A percentile compares a stretch with the other conserved stretches of the same genome.
Conservation (phyloP, 1,139 yeast species). For the Pneumocystis jirovecii region DNA sequence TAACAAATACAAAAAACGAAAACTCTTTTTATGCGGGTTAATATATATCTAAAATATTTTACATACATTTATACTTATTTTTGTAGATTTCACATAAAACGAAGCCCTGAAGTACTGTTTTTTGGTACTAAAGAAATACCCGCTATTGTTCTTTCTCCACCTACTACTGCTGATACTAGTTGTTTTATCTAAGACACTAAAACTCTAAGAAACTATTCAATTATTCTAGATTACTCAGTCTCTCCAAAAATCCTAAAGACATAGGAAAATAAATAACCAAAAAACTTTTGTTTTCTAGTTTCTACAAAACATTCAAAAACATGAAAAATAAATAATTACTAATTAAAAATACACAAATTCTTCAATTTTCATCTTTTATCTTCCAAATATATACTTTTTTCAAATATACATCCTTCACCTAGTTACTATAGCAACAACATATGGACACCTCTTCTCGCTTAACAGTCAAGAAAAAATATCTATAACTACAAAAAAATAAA, state of each 20-base stretch:
- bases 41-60: not conserved
- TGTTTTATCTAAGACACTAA: not conserved
- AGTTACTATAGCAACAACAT: not conserved
- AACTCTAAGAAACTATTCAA: not conserved
- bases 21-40: not conserved
- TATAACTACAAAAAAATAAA: not conserved
- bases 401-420: not conserved
- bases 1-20: not conserved
- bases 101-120: not conserved
- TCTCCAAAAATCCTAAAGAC: not conserved
- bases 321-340: too few species aligned
- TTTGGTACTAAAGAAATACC: not conserved
- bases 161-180: not conserved
- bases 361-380: too few species aligned
- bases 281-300: not conserved
- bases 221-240: not conserved
- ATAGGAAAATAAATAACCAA: not conserved
- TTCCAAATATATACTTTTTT: too few species aligned
- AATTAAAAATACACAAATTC: too few species aligned
- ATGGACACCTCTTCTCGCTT: not conserved
- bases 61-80: not conserved
- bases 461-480: not conserved
- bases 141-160: not conserved
- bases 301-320: not conserved
- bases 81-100: not conserved